phyloP scores from a whole-genome alignment of 768 basidiomycete genomes.

The Boletus vinaceobasis region DNA sequence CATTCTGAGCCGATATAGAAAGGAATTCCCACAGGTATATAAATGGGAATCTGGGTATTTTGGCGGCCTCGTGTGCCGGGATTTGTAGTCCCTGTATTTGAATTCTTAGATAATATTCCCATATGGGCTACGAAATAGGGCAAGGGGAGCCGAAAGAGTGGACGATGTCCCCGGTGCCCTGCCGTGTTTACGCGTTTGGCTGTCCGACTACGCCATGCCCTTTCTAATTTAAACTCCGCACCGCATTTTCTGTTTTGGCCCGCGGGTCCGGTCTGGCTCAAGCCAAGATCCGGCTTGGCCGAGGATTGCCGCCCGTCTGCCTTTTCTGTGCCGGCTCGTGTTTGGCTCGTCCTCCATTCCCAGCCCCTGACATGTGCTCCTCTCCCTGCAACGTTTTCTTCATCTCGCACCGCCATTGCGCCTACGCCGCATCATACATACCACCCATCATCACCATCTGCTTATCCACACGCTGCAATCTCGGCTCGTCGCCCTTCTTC shows the following conservation, averaged over 20 bases:
- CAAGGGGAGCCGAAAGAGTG: slow-evolving; percentile 5
- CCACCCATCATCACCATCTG: slow-evolving; percentile 21
- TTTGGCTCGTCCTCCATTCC: slow-evolving; percentile 2
- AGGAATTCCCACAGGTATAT: background rate
- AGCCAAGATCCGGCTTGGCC: slow-evolving; percentile 28
- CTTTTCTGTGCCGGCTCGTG: slow-evolving; percentile 1
- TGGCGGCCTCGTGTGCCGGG: slow-evolving; percentile 33
- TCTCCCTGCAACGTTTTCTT: slow-evolving; percentile 32
- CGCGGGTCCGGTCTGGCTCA: slow-evolving; percentile 25
- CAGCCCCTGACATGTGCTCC: slow-evolving; percentile 22
- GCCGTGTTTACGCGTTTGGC: slow-evolving; percentile 15
- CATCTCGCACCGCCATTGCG: slow-evolving; percentile 28
- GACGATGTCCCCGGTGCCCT: slow-evolving; percentile 28
- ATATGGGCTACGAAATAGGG: slow-evolving; percentile 8
- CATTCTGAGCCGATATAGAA: slow-evolving; percentile 11
- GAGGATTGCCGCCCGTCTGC: slow-evolving; percentile 19
- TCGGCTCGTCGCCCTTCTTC: slow-evolving; percentile 24
- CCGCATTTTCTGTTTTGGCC: slow-evolving; percentile 14
- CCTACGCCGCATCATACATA: slow-evolving; percentile 19
- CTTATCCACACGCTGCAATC: slow-evolving; percentile 22
- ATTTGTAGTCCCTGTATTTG: slow-evolving; percentile 32
- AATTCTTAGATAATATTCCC: slow-evolving; percentile 31
- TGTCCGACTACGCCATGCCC: slow-evolving; percentile 15
- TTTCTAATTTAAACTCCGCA: slow-evolving; percentile 23
- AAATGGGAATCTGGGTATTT: slow-evolving; percentile 22